Conservation (phyloP, 495 filamentous ascomycete species). For the Elasticomyces elasticus region DNA sequence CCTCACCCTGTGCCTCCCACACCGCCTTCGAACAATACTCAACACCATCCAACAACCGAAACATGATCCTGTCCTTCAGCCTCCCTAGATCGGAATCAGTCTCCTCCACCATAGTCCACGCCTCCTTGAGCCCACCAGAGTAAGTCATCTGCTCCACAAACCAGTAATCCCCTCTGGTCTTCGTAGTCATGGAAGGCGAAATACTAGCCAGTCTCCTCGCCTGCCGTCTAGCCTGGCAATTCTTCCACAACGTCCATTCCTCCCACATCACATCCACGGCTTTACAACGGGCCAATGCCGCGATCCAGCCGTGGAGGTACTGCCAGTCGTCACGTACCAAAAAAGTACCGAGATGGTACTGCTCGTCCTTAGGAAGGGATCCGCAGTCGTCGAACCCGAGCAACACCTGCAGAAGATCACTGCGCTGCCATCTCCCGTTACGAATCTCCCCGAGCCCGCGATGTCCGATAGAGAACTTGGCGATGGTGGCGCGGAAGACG, state of each 20-base stretch:
- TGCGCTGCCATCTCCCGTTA: conserved; percentile 22
- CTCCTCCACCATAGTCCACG: conserved; percentile 20
- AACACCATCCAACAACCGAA: conserved; percentile 15
- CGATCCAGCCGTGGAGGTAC: conserved; percentile 24
- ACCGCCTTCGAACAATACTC: conserved; percentile 7
- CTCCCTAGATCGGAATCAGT: background rate
- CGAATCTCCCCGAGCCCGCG: conserved; percentile 25
- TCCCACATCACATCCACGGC: conserved; percentile 12
- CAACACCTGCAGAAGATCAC: conserved; percentile 22
- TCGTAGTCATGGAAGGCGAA: conserved; percentile 1
- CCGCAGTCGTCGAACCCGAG: conserved; percentile 18
- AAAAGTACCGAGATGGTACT: conserved; percentile 21
- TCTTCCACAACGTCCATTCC: conserved; percentile 24
- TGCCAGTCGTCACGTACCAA: conserved; percentile 20
- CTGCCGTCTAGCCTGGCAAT: background rate
- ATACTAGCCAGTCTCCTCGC: conserved; percentile 1
- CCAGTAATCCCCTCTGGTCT: conserved; percentile 21
- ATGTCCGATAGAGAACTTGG: conserved; percentile 24
- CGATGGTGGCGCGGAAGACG: conserved; percentile 22
- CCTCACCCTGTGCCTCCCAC: conserved; percentile 5
- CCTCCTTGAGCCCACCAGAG: conserved; percentile 15
- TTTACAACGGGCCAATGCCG: conserved; percentile 22
- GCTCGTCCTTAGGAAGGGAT: conserved; percentile 12
- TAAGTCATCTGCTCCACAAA: conserved; percentile 23
- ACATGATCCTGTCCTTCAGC: conserved; percentile 2